A percentile compares a stretch with the other conserved stretches of the same genome.
phyloP scores from a whole-genome alignment of 169 alveolate species.

The Cryptosporidium tyzzeri region DNA sequence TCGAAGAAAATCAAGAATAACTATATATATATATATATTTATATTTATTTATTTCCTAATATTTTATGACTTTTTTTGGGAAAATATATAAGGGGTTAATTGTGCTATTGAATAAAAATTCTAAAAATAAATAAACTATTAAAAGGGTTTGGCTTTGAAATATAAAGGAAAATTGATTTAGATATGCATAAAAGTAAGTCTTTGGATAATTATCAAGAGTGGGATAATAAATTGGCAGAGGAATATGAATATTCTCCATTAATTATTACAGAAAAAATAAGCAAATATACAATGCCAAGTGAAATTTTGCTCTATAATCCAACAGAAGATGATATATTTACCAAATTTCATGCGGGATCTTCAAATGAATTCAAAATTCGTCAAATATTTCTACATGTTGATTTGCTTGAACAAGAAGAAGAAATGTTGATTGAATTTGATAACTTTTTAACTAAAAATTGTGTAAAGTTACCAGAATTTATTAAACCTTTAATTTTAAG shows the following conservation, averaged over 20 bases:
- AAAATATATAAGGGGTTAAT: background rate
- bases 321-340: conserved; percentile 58
- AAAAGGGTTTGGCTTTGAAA: no score
- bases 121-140: no score
- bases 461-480: conserved; percentile 73
- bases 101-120: no score
- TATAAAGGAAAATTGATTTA: background rate
- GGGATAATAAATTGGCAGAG: conserved; percentile 37
- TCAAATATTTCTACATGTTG: conserved; percentile 80
- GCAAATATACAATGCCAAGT: conserved; percentile 65
- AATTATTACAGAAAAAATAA: conserved; percentile 22
- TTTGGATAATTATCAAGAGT: background rate
- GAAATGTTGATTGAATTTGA: conserved; percentile 76
- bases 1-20: background rate
- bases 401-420: conserved; percentile 76
- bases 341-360: conserved; percentile 65
- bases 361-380: conserved; percentile 71
- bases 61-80: background rate
- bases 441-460: conserved; percentile 15
- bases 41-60: no score
- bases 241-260: conserved; percentile 26
- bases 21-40: no score
- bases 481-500: conserved; percentile 79
- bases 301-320: conserved; percentile 52
- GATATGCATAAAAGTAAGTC: conserved; percentile 31